These are phyloP conservation scores for barley (Hordeum vulgare) DNA, from an alignment of 176 grass and related monocot species.

Conservation along the genomic window MorexV3_pseudomolecules_assembly NC_058524.1:497912444-497912943, in stretches of 20 bases:
- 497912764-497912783: slow-evolving; percentile 43
- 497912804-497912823: slow-evolving; percentile 54
- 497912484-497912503: too few species aligned
- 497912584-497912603: not conserved
- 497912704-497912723: slow-evolving; percentile 62
- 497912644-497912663: slow-evolving; percentile 10
- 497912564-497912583: not conserved
- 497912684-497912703: slow-evolving; percentile 46
- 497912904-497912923: not conserved
- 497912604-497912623: not conserved
- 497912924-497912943: not conserved
- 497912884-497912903: not conserved
- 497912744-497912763: slow-evolving; percentile 45
- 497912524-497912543: too few species aligned
- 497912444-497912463: too few species aligned
- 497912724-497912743: slow-evolving; percentile 46
- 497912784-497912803: slow-evolving; percentile 50
- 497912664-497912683: slow-evolving; percentile 36
- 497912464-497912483: too few species aligned
- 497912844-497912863: slow-evolving; percentile 85
- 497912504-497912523: too few species aligned
- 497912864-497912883: slow-evolving; percentile 24
- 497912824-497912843: slow-evolving; percentile 39
- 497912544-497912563: too few species aligned
- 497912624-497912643: not conserved